Evolutionary conservation across 1,284 basidiomycete species (phyloP), one percentile per base, ranked within the genome.

Genomic region (Trametes polyzona): DNA sequence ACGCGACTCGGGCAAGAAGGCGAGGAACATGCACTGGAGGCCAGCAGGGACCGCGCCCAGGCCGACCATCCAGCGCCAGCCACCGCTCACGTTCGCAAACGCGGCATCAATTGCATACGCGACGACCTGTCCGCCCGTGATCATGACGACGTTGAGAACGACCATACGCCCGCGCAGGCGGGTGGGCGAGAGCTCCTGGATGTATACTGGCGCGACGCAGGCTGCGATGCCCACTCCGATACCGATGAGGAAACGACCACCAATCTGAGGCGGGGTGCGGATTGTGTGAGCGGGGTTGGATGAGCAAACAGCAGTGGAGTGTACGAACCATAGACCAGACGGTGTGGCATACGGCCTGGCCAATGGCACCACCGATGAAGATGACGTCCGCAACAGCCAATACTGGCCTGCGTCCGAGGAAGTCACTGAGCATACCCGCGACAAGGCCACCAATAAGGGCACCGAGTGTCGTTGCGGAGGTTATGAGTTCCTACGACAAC

Each of bases 11-110:
- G 92, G 91, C 2, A 93, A 76, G 69, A 88, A 84, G 50, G 81
- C 74, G 47, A 93, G 71, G 51, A 86, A 73, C 6, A 78, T 52
- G 36, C 87, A 76, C 67, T 93, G 91, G 1, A 92, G 58, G 1
- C 75, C 81, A 0, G 89, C 86, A 1, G 90, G 90, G 0, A 89
- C 75, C 1, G 82, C 81, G 16, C 88, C 88, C 1, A 92, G 74
- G 1, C 89, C 90, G 23, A 93, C 88, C 89, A 93, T 92, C 84
- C 84, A 93, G 50, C 92, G 75, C 92, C 92, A 94, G 0, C 92
- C 92, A 10, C 81, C 76, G 29, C 72, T 66, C 23, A 84, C 74
- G 53, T 84, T 78, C 52, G 81, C 83, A 64, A 94, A 93, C 0
- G 81, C 86, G 10, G 89, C 87, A 32, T 88, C 89, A 47, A 92